Evolutionary conservation across 805 yeast genomes (phyloP).

Genomic region (Starmerella riodocensis): DNA sequence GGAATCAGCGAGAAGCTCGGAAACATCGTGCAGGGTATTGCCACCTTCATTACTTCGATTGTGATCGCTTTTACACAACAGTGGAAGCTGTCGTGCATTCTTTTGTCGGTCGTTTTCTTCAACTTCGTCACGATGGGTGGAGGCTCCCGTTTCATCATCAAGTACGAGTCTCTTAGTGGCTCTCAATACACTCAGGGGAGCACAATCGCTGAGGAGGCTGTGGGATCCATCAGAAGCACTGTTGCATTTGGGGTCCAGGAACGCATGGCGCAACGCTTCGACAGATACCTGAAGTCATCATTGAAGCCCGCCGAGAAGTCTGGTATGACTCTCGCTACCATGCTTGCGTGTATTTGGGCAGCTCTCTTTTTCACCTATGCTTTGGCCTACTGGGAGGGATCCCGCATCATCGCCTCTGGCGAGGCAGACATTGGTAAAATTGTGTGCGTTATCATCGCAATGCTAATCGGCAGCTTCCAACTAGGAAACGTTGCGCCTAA

Average conservation of each 20-base stretch:
- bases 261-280: slow-evolving; percentile 26
- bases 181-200: slow-evolving; percentile 27
- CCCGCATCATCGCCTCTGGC: slow-evolving; percentile 28
- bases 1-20: slow-evolving; percentile 34
- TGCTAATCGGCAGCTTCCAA: slow-evolving; percentile 33
- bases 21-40: slow-evolving; percentile 29
- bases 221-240: slow-evolving; percentile 32
- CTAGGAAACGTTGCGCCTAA: slow-evolving; percentile 33
- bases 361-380: slow-evolving; percentile 30
- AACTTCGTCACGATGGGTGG: slow-evolving; percentile 24
- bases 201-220: slow-evolving; percentile 32
- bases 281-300: slow-evolving; percentile 23
- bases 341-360: slow-evolving; percentile 31
- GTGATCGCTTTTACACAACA: slow-evolving; percentile 28
- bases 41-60: slow-evolving; percentile 31
- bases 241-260: slow-evolving; percentile 33
- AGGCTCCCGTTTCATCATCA: slow-evolving; percentile 26
- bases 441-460: slow-evolving; percentile 30
- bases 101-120: slow-evolving; percentile 27
- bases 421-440: slow-evolving; percentile 27
- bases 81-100: slow-evolving; percentile 28
- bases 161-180: slow-evolving; percentile 20
- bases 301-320: slow-evolving; percentile 21
- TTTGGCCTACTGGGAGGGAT: slow-evolving; percentile 34
- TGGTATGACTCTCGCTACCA: slow-evolving; percentile 25